phyloP scores from a whole-genome alignment of 768 basidiomycete species.

The Xerocomellus chrysenteron region DNA sequence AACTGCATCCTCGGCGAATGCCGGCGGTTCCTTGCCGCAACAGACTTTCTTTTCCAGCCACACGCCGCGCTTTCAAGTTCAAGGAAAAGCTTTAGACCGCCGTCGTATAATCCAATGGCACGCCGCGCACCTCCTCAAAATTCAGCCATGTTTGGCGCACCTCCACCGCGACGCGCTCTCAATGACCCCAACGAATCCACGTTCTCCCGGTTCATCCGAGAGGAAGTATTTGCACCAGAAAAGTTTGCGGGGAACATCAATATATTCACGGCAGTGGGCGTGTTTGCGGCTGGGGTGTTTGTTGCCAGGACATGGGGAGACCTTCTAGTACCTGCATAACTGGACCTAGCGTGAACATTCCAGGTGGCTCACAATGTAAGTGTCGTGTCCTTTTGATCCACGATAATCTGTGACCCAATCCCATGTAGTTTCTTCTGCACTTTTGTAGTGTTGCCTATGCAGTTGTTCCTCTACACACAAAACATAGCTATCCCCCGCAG shows the following conservation, averaged over 20 bases:
- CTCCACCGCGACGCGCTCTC: conserved; percentile 42
- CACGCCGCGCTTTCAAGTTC: neutral
- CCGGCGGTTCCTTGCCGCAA: conserved; percentile 3
- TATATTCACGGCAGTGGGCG: conserved; percentile 58
- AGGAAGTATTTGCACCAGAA: conserved; percentile 70
- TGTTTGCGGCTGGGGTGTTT: conserved; percentile 71
- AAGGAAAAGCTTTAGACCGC: neutral
- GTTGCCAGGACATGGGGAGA: conserved; percentile 78
- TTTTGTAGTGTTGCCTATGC: conserved; percentile 4
- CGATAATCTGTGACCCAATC: neutral
- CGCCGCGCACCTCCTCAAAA: conserved; percentile 63
- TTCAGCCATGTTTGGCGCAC: conserved; percentile 48
- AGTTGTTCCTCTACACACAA: conserved; percentile 10
- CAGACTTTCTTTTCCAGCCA: neutral
- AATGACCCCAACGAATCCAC: conserved; percentile 62
- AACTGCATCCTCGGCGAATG: conserved; percentile 15
- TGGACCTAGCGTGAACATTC: neutral
- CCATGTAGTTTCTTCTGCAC: neutral
- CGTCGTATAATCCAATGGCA: conserved; percentile 49
- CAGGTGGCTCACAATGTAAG: conserved; percentile 8
- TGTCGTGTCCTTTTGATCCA: neutral
- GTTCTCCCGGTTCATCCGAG: conserved; percentile 54
- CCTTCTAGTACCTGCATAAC: conserved; percentile 63
- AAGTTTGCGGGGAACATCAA: conserved; percentile 74
- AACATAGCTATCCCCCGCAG: conserved; percentile 17